Evolutionary conservation across 2,329 filamentous ascomycete genomes (phyloP).

Genomic region (Sporothrix pallida): DNA sequence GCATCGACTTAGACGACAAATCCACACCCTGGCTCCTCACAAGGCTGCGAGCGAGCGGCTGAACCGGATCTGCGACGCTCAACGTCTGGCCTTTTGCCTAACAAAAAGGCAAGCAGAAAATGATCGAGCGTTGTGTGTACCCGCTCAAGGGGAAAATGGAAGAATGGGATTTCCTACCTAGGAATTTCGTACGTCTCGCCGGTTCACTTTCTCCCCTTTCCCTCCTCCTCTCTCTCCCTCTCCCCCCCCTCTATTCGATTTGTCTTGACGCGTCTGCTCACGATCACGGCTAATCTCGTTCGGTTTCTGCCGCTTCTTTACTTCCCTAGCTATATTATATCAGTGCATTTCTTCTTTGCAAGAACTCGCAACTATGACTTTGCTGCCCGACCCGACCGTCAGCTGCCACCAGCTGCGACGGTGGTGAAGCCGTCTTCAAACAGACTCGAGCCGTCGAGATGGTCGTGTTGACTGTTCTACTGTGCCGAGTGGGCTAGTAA

Average conservation of each 20-base stretch:
- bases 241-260: neutral
- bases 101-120: neutral
- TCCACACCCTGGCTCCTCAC: constrained; percentile 4
- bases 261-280: constrained; percentile 11
- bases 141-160: neutral
- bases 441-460: neutral
- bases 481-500: too few relatives aligned
- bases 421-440: constrained; percentile 18
- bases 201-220: neutral
- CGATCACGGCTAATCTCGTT: constrained; percentile 22
- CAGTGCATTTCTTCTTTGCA: neutral
- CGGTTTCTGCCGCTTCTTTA: neutral
- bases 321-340: neutral
- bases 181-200: constrained; percentile 4
- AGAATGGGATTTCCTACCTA: neutral
- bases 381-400: neutral
- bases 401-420: constrained; percentile 24
- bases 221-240: neutral
- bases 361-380: neutral
- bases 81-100: constrained; percentile 7
- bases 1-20: neutral
- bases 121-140: neutral
- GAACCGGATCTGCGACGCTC: constrained; percentile 6
- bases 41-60: constrained; percentile 11
- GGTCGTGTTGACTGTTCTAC: too few relatives aligned